phyloP scores from a whole-genome alignment of 1,139 yeast genomes.

The Taphrina flavorubra region DNA sequence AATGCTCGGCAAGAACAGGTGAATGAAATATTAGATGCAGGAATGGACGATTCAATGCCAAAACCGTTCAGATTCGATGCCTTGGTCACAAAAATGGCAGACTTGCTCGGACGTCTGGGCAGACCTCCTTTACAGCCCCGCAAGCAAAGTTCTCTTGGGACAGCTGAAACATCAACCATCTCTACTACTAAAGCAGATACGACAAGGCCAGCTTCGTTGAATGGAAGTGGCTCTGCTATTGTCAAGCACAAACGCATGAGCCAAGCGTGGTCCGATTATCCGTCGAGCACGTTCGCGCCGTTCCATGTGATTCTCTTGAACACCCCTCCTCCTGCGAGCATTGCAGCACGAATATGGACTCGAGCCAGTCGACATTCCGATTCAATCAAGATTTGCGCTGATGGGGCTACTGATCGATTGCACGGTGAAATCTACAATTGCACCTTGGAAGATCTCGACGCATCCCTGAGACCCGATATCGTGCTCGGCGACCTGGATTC shows the following conservation, averaged over 20 bases:
- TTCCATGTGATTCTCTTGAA: conserved; percentile 18
- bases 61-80: conserved; percentile 40
- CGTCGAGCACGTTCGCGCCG: not conserved
- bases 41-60: conserved; percentile 40
- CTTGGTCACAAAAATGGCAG: conserved; percentile 19
- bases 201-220: not conserved
- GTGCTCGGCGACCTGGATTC: conserved; percentile 38
- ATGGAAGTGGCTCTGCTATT: not conserved
- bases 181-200: not conserved
- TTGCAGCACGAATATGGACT: not conserved
- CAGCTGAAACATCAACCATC: not conserved
- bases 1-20: conserved; percentile 40
- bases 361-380: not conserved
- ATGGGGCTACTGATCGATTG: conserved; percentile 35
- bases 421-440: conserved; percentile 1
- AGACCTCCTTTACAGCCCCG: not conserved
- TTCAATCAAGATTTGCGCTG: conserved; percentile 21
- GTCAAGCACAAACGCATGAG: not conserved
- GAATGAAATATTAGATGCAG: conserved; percentile 35
- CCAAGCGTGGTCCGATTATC: conserved; percentile 2
- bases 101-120: conserved; percentile 13
- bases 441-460: not conserved
- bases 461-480: conserved; percentile 6
- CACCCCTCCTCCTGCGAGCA: not conserved
- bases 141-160: not conserved